Conservation (phyloP, 225 moss, liverwort and hornwort genomes). For the Bryum argenteum region DNA sequence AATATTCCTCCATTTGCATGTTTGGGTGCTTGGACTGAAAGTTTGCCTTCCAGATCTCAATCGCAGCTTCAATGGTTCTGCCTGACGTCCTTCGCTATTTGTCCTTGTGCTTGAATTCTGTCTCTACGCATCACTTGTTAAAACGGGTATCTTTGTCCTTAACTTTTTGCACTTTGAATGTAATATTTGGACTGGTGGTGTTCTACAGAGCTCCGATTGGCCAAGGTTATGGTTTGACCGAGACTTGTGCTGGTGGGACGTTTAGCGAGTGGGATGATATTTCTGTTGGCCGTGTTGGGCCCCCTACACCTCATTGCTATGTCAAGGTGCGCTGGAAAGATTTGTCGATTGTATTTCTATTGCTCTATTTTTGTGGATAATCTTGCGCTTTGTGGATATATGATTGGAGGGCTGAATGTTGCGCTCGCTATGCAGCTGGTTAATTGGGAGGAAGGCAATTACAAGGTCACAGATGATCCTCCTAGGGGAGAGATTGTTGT, state of each 20-base stretch:
- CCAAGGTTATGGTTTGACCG: constrained; percentile 96
- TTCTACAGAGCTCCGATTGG: constrained; percentile 75
- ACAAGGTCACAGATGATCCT: constrained; percentile 64
- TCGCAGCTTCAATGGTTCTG: constrained; percentile 1
- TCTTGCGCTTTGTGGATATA: constrained; percentile 12
- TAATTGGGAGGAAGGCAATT: constrained; percentile 89
- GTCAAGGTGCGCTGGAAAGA: constrained; percentile 53
- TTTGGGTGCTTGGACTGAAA: background rate
- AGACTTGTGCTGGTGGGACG: constrained; percentile 94
- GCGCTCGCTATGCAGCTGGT: constrained; percentile 57
- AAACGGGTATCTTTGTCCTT: background rate
- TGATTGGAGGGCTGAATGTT: constrained; percentile 26
- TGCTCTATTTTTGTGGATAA: too few species aligned
- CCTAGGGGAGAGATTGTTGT: constrained; percentile 93
- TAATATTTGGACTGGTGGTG: constrained; percentile 27
- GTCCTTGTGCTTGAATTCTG: background rate
- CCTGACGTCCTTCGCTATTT: constrained; percentile 1
- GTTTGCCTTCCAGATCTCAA: background rate
- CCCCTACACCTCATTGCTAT: constrained; percentile 73
- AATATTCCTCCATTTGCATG: background rate
- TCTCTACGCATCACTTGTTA: background rate
- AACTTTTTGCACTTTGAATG: background rate
- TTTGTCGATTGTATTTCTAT: background rate
- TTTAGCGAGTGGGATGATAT: constrained; percentile 82
- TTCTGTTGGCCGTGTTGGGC: constrained; percentile 89